A percentile compares a stretch with the other conserved stretches of the same genome.
Evolutionary conservation across 805 yeast genomes (phyloP).

Genomic region (Wickerhamiella alocasiicola): DNA sequence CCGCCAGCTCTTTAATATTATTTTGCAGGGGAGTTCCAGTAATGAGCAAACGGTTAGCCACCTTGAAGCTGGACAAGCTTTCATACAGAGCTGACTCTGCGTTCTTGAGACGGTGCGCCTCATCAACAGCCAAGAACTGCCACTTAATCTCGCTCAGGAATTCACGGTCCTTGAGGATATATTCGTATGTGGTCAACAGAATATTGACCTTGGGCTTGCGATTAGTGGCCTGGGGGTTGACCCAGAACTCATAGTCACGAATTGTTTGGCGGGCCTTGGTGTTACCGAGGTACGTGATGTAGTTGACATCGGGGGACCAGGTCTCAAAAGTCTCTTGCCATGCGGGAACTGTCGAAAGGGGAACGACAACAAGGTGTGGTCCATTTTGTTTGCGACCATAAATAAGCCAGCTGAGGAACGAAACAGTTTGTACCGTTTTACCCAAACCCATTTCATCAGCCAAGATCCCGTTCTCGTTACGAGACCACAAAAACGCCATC

Average conservation of each 20-base stretch:
- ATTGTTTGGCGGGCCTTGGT: conserved; percentile 71
- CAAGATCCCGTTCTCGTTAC: conserved; percentile 91
- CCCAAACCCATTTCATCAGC: conserved; percentile 99
- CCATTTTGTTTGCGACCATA: conserved; percentile 96
- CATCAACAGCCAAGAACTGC: conserved; percentile 97
- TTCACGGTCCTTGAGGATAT: conserved; percentile 74
- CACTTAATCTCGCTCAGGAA: conserved; percentile 77
- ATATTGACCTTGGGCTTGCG: conserved; percentile 80
- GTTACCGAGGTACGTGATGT: conserved; percentile 87
- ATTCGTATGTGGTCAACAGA: conserved; percentile 90
- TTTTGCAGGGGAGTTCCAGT: conserved; percentile 98
- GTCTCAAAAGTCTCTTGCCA: conserved; percentile 98
- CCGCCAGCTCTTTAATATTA: conserved; percentile 89
- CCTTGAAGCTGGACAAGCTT: conserved; percentile 69
- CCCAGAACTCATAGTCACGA: conserved; percentile 73
- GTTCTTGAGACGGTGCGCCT: conserved; percentile 92
- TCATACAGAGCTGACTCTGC: conserved; percentile 90
- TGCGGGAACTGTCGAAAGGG: conserved; percentile 89
- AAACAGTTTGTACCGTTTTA: conserved; percentile 92
- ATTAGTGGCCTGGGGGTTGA: conserved; percentile 37
- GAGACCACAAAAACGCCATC: conserved; percentile 99
- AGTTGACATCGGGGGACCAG: conserved; percentile 95
- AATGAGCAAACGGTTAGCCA: conserved; percentile 70
- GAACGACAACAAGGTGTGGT: conserved; percentile 93
- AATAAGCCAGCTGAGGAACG: conserved; percentile 87